Base-by-base conservation (phyloP, 345 rosid genomes). In the Salix dunnii region DNA sequence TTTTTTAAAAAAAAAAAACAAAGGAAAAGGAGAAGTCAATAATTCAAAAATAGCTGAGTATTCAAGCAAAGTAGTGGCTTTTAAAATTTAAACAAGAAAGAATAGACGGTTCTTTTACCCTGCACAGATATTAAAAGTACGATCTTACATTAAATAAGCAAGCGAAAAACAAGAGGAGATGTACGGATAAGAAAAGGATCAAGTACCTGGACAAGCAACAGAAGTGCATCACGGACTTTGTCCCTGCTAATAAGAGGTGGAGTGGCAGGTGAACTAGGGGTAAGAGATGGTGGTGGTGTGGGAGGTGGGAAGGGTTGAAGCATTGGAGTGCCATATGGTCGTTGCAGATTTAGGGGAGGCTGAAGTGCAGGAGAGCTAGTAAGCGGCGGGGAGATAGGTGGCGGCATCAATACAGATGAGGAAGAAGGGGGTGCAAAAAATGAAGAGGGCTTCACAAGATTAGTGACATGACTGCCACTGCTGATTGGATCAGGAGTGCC, bases 301-400 rank as follows among this genome's bases (percentile, higher is more conserved):
- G 93, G 90, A 38, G 96, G 93, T 61, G 92, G 91, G 73, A 91
- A 89, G 40, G 92, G 93, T 81, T 91, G 90, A 82, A 88, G 93
- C 86, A 91, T 38, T 70, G 91, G 92, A 43, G 88, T 76, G 68
- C 93, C 91, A 74, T 88, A 84, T 7, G 90, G 89, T 27, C 88
- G 90, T 76, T 84, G 91, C 81, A 84, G 74, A 82, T 76, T 88
- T 71, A 87, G 27, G 72, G 89, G 84, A 75, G 89, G 85, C 49
- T 84, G 83, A 68, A 83, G 79, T 76, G 90, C 74, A 74, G 83
- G 67, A 33, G 81, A 79, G 36, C 82, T 68, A 55, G 88, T 86
- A 71, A 69, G 49, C 68, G 91, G 64, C 70, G 92, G 75, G 70
- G 88, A 71, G 75, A 76, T 69, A 69, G 84, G 89, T 10, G 88